Evolutionary conservation across 805 yeast species (phyloP), one percentile per base, ranked within the genome.

Genomic region (Candida patagonica): DNA sequence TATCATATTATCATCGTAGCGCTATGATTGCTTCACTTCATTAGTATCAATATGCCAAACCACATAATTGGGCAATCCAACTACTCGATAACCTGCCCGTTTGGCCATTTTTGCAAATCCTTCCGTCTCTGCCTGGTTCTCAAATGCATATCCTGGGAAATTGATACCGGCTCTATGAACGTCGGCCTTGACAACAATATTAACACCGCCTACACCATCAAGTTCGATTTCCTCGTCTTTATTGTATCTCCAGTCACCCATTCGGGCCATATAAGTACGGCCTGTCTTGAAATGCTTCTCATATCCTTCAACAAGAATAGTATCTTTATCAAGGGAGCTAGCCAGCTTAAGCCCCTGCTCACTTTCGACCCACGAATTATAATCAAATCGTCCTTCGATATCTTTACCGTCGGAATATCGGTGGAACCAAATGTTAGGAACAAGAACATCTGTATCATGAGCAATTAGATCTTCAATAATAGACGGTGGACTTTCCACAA

Each of bases 201-300:
- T 86, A 20, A 94, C 94, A 46, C 95, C 95, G 38, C 95, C 95
- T 45, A 85, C 92, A 61, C 95, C 95, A 60, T 85, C 95, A 42
- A 85, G 65, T 25, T 73, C 73, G 87, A 85, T 81, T 56, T 78
- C 86, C 3, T 79, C 71, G 45, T 76, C 57, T 4, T 72, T 74
- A 53, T 77, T 62, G 24, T 37, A 37, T 9, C 49, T 23, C 51
- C 52, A 44, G 55, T 84, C 94, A 52, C 94, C 68, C 58, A 82
- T 67, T 52, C 82, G 81, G 0, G 94, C 92, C 52, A 85, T 66
- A 59, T 84, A 94, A 2, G 88, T 85, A 64, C 94, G 73, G 87
- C 94, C 83, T 1, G 95, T 84, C 33, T 86, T 87, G 31, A 26
- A 44, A 57, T 80, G 82, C 59, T 82, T 92, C n/a, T 80, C 84